Conservation (phyloP, 345 rosid genomes). For the Lenwebbia sp. region DNA sequence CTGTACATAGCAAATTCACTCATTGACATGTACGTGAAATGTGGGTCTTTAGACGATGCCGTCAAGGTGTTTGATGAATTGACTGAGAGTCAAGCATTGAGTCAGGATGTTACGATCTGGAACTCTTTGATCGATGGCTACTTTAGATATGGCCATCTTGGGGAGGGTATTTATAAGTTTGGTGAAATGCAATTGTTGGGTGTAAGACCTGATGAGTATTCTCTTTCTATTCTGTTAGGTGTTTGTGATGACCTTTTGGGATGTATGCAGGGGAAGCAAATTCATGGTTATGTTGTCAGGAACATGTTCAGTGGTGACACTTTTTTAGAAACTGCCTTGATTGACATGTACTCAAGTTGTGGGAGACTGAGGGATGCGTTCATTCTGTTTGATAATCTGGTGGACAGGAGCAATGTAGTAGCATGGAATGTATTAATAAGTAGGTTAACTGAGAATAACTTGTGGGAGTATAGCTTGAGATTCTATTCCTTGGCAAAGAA, state of each 20-base stretch:
- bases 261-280: slow-evolving; percentile 31
- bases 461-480: slow-evolving; percentile 49
- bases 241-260: slow-evolving; percentile 26
- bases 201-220: slow-evolving; percentile 55
- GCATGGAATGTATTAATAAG: slow-evolving; percentile 78
- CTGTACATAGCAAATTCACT: slow-evolving; percentile 57
- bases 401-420: slow-evolving; percentile 45
- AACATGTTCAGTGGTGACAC: slow-evolving; percentile 26
- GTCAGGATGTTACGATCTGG: slow-evolving; percentile 54
- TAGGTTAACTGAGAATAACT: slow-evolving; percentile 39
- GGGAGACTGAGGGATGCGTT: slow-evolving; percentile 33
- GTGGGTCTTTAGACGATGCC: slow-evolving; percentile 46
- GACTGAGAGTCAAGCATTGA: slow-evolving; percentile 11
- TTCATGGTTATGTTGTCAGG: slow-evolving; percentile 54
- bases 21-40: slow-evolving; percentile 46
- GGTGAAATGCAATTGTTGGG: slow-evolving; percentile 40
- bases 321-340: slow-evolving; percentile 49
- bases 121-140: slow-evolving; percentile 58
- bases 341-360: slow-evolving; percentile 43
- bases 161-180: slow-evolving; percentile 40
- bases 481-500: slow-evolving; percentile 38
- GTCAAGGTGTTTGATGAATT: slow-evolving; percentile 57
- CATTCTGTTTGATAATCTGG: slow-evolving; percentile 29
- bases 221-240: slow-evolving; percentile 45
- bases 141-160: slow-evolving; percentile 25